Evolutionary conservation across 768 basidiomycete genomes (phyloP), one percentile per base, ranked within the genome.

Genomic region (Tylopilus felleus): DNA sequence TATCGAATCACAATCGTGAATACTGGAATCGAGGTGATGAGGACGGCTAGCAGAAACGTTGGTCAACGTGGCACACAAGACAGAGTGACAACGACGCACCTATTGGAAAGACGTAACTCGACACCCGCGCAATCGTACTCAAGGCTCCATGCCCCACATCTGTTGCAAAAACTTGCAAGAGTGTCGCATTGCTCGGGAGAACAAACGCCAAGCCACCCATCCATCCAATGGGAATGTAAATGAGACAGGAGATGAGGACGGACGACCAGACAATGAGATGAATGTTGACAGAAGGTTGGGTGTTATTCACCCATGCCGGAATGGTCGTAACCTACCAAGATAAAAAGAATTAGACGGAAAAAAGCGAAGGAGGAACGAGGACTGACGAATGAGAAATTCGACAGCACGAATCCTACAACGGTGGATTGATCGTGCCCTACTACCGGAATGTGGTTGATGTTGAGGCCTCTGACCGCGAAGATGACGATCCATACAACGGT

Each of bases 221-320:
- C 64, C 64, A 65, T 23, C 64, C 64, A 8, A 65, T 39, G 27
- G 59, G 58, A 6, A 65, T 58, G 22, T 65, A 65, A 17, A 65
- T 65, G 28, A 65, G 43, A 46, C 61, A 65, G 0, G 64, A 65
- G 5, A 65, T 58, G 16, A 65, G 5, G 44, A 65, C n/a, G 19
- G 64, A 65, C 1, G 13, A 6, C 64, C 64, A 66, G 21, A 65
- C 61, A 1, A 61, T 58, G 23, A 42, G 54, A 39, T 58, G 61
- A 35, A 65, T 57, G 31, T 65, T 55, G 55, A 65, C 61, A 3
- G 59, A 56, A 1, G 64, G 50, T 33, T 63, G 64, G 13, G 49
- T 60, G 25, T 65, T 65, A 3, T 65, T 65, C 9, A 65, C 64
- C 64, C 64, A 65, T 17, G 64, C 59, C 3, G 64, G 64, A 35